phyloP scores from a whole-genome alignment of 2,329 filamentous ascomycete genomes.

The Rutstroemia sydowiana region DNA sequence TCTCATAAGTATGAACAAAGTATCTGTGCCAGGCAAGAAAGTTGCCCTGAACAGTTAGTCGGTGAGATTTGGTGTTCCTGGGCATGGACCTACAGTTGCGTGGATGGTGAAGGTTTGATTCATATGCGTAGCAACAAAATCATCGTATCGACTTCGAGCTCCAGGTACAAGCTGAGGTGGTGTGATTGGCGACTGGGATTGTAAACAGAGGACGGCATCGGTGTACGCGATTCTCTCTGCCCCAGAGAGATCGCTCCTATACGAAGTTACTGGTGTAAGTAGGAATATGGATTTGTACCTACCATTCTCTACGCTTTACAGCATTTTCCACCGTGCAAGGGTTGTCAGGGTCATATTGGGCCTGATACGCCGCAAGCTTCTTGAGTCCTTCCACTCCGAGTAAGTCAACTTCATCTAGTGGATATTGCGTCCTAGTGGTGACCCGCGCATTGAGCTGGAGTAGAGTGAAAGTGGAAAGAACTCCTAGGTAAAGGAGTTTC shows the following conservation, averaged over 20 bases:
- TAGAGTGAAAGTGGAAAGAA: background rate
- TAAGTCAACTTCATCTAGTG: conserved; percentile 21
- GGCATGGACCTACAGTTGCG: conserved; percentile 16
- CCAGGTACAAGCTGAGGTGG: conserved; percentile 27
- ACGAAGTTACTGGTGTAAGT: background rate
- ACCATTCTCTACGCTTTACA: conserved; percentile 37
- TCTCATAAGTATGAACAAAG: conserved; percentile 36
- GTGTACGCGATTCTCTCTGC: conserved; percentile 27
- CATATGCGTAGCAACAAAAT: conserved; percentile 33
- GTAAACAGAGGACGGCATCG: conserved; percentile 33
- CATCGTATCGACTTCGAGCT: conserved; percentile 32
- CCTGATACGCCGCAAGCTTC: conserved; percentile 29
- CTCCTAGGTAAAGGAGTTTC: background rate
- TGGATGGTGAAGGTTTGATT: conserved; percentile 25
- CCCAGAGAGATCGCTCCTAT: conserved; percentile 15
- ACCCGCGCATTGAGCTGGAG: background rate
- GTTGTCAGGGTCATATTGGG: conserved; percentile 1
- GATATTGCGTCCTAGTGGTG: background rate
- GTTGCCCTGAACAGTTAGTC: conserved; percentile 11
- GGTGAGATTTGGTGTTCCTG: background rate
- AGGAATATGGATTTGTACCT: background rate
- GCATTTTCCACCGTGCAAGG: conserved; percentile 33
- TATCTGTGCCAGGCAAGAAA: conserved; percentile 39
- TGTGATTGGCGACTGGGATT: conserved; percentile 27
- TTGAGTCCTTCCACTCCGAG: conserved; percentile 28